phyloP scores from a whole-genome alignment of 148 eudicot species.

The Hydrangea macrophylla region DNA sequence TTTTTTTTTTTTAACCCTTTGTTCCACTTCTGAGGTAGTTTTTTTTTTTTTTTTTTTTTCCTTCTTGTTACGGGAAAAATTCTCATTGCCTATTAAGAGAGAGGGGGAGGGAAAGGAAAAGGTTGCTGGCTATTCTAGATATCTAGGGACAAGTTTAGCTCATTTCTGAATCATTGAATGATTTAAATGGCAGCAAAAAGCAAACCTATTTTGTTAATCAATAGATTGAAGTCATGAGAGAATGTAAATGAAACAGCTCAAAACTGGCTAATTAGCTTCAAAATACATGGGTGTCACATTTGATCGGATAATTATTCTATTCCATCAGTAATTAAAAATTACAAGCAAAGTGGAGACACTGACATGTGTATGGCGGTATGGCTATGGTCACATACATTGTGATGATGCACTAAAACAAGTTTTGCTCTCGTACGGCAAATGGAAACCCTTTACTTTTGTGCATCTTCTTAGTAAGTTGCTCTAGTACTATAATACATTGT shows the following conservation, averaged over 20 bases:
- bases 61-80: background rate
- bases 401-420: background rate
- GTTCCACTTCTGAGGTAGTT: no score
- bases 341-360: background rate
- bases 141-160: background rate
- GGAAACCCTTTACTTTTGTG: background rate
- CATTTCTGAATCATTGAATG: background rate
- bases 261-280: slow-evolving; percentile 6
- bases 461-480: background rate
- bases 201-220: background rate
- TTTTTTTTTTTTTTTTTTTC: no score
- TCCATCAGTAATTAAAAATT: background rate
- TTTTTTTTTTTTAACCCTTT: no score
- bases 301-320: background rate
- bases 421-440: no score
- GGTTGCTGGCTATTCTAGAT: background rate
- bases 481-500: background rate
- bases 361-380: background rate
- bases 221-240: no score
- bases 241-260: background rate
- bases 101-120: no score
- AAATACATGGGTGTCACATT: slow-evolving; percentile 8
- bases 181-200: background rate
- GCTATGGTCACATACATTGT: background rate
- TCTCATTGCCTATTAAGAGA: no score